Evolutionary conservation across 345 rosid species (phyloP), one percentile per base, ranked within the genome.

Genomic region (Sisymbrium altissimum): DNA sequence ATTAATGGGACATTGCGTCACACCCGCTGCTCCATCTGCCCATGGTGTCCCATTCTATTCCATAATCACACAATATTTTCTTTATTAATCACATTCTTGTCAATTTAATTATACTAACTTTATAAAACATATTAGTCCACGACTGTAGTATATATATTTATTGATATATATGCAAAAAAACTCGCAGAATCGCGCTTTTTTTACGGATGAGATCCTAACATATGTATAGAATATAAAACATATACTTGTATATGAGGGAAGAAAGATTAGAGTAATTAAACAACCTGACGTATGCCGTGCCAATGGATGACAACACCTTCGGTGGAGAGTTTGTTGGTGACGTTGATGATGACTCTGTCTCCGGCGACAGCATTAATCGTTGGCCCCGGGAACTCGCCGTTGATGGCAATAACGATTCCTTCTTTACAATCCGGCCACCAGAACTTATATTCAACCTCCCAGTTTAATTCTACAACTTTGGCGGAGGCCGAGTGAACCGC

Each of bases 271-370:
- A 4, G 56, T 14, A 11, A 21, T 40, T 2, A 3, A 39, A 9
- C 6, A 49, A 83, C 90, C 90, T 93, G 98, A 85, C 96, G 81
- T 66, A 91, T 93, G 36, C 96, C 98, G 69, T 93, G 98, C 98
- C 98, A 91, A 72, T 91, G 97, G 60, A 93, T 89, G 56, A 88
- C 98, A 41, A 89, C 87, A 3, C 94, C 96, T 53, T 91, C 96
- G 0, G 98, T 88, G 27, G 59, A 10, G 60, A 93, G 89, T 65
- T 85, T 91, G 65, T 91, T 91, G 9, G 78, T 84, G 53, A 93
- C 85, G 14, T 88, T 66, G 2, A 93, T 75, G 60, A 79, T 75
- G 69, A 91, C 75, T 40, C 77, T 84, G 30, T 93, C 96, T 19
- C 97, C 94, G 4, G 85, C 86, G 7, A 9, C 17, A 0, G 94